Base-by-base conservation (phyloP, 768 basidiomycete genomes). In the Pholiota molesta region DNA sequence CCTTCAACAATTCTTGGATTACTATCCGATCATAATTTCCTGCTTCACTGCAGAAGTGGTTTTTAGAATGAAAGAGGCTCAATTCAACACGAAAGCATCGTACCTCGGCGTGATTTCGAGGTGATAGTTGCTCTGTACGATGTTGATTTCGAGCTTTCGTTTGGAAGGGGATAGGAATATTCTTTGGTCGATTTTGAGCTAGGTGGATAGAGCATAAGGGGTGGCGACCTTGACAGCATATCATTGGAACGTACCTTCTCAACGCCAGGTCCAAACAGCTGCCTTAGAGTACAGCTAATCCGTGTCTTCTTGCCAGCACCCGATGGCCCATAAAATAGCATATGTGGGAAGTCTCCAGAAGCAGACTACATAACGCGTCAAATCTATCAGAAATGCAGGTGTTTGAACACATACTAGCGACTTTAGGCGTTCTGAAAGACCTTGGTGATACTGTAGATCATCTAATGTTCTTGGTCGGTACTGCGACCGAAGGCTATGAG, bases 231-330 rank as follows among this genome's bases (percentile, higher is more conserved):
- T n/a, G 4, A 39, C 14, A 53, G 5, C 11, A 17, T 52, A 40
- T n/a, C 53, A 16, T 45, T 1, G 51, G 10, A 1, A 63, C 82
- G 28, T 63, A 91, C 97, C 82, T 96, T 98, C 74, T 99, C 97
- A 1, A 90, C 94, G 1, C 96, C 94, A 47, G 86, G 80, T 0
- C 97, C 97, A 76, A 95, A 99, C 54, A 99, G 74, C 68, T 97
- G 89, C 65, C 90, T 81, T 61, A 99, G 73, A 6, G 94, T 96
- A 64, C 92, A 93, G 67, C 90, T 89, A 68, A 99, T 95, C 39
- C 97, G 83, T 47, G 97, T 99, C 84, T 99, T 99, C 81, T 99
- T 99, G 16, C 97, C 97, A 14, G 97, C 95, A 21, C 97, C 97
- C 4, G 93, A 93, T 9, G 97, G 97, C 0, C 97, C 97, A 71